Evolutionary conservation across 495 filamentous ascomycete species (phyloP), one percentile per base, ranked within the genome.

Genomic region (Hypoxylon lienhwacheense): DNA sequence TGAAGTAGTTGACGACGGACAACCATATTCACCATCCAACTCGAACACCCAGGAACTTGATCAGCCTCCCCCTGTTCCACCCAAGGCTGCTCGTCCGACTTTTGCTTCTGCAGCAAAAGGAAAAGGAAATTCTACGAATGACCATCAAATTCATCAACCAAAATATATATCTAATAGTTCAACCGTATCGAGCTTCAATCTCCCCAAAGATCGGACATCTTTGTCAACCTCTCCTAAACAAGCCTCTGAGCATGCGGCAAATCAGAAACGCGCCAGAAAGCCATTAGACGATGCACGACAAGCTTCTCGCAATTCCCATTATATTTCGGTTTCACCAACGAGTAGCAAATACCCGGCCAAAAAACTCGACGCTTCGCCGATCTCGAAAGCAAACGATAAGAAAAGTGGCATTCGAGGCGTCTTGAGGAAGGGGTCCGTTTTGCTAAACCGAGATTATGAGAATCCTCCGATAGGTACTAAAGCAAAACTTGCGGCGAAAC

Each of bases 221-320:
- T 17, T 44, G 1, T 5, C 22, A 2, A 15, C 41, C 6, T 25
- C 50, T 20, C 41, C 66, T 1, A 66, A 55, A 26, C 48, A 46
- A n/a, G 36, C 31, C 2, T 26, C 45, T 8, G 70, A 68, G 21
- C 64, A 66, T 39, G 35, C 67, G 3, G 72, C 76, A 17, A 78
- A 76, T 41, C 74, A 78, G 46, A 80, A 78, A 51, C 66, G 70
- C 7, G 43, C 65, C 7, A 68, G 71, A 22, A 65, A 63, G n/a
- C 68, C 71, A 10, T 55, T 67, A 5, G 55, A 67, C 4, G 33
- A 41, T 3, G 36, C 60, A 16, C 45, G 60, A 25, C 37, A 57
- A 7, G 21, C 15, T 21, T 17, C 59, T 45, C 55, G 39, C 53
- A 56, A 40, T 35, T 16, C 20, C 4, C 51, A 47, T 41, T 51